Percentiles rank a stretch among this genome's conserved stretches.
phyloP scores from a whole-genome alignment of 495 filamentous ascomycete species.

The Glutinoglossum americanum region DNA sequence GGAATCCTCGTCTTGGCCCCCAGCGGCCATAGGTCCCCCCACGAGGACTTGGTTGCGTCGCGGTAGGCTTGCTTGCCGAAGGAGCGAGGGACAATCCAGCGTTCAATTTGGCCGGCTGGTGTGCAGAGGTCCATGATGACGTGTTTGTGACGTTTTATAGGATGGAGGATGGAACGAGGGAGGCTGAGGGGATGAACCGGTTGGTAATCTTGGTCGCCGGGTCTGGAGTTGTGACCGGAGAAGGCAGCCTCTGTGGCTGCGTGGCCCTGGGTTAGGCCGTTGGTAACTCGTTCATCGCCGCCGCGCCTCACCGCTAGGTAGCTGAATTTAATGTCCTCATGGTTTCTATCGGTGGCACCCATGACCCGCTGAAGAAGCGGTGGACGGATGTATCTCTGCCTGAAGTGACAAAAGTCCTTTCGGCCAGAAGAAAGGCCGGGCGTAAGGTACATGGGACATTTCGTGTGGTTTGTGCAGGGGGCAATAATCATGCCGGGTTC shows the following conservation, averaged over 20 bases:
- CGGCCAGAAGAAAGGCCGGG: conserved; percentile 34
- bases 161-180: conserved; percentile 54
- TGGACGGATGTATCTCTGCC: conserved; percentile 71
- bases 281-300: conserved; percentile 12
- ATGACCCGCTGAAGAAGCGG: conserved; percentile 61
- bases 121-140: conserved; percentile 85
- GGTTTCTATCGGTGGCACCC: conserved; percentile 46
- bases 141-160: conserved; percentile 72
- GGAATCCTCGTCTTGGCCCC: conserved; percentile 68
- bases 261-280: conserved; percentile 16
- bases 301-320: conserved; percentile 79
- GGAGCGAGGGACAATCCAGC: conserved; percentile 74
- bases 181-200: conserved; percentile 40
- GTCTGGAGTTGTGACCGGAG: conserved; percentile 14
- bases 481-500: conserved; percentile 84
- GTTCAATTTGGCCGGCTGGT: conserved; percentile 64
- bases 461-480: conserved; percentile 77
- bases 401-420: conserved; percentile 81
- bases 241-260: conserved; percentile 20
- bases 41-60: conserved; percentile 72
- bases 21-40: conserved; percentile 92
- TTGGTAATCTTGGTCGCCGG: neutral
- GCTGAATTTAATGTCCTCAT: conserved; percentile 77
- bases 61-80: conserved; percentile 63
- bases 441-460: conserved; percentile 66